phyloP scores from a whole-genome alignment of 495 filamentous ascomycete species.

The Trichoderma erinaceum region DNA sequence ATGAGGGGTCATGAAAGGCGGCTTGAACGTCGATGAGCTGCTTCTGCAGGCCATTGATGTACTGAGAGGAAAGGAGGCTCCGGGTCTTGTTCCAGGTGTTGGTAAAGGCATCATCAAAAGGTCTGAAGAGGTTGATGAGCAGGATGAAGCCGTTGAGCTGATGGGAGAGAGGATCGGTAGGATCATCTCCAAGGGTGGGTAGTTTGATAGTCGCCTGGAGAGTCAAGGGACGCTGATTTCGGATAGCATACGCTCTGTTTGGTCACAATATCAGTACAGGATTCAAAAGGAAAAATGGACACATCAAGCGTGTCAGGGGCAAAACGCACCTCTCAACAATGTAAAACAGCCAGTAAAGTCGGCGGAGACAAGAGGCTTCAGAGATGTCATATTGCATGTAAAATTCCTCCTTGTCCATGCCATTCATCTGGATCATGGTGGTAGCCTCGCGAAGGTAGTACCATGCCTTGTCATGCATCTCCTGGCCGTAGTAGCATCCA shows the following conservation, averaged over 20 bases:
- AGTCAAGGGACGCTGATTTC: slow-evolving; percentile 59
- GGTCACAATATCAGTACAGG: slow-evolving; percentile 5
- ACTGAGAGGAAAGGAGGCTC: slow-evolving; percentile 49
- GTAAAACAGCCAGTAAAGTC: slow-evolving; percentile 68
- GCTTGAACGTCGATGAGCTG: slow-evolving; percentile 58
- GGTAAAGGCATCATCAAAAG: slow-evolving; percentile 66
- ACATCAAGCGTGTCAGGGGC: not conserved
- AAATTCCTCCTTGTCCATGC: slow-evolving; percentile 56
- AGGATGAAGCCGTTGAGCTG: slow-evolving; percentile 57
- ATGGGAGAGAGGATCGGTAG: slow-evolving; percentile 46
- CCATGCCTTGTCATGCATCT: slow-evolving; percentile 66
- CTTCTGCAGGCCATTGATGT: slow-evolving; percentile 56
- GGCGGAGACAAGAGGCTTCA: slow-evolving; percentile 49
- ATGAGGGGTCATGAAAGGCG: slow-evolving; percentile 61
- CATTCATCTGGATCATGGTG: slow-evolving; percentile 51
- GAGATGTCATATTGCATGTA: slow-evolving; percentile 50
- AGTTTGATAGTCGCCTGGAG: slow-evolving; percentile 55
- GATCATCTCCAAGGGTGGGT: slow-evolving; percentile 58
- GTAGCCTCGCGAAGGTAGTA: slow-evolving; percentile 67
- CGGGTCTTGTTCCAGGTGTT: slow-evolving; percentile 67
- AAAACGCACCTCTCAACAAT: slow-evolving; percentile 58
- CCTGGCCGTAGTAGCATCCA: slow-evolving; percentile 66
- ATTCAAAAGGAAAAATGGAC: not conserved
- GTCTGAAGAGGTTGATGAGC: slow-evolving; percentile 60
- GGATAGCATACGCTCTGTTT: slow-evolving; percentile 63